Percentiles rank a stretch among this genome's conserved stretches.
phyloP scores from a whole-genome alignment of 768 basidiomycete genomes.

The Asterophora parasitica region DNA sequence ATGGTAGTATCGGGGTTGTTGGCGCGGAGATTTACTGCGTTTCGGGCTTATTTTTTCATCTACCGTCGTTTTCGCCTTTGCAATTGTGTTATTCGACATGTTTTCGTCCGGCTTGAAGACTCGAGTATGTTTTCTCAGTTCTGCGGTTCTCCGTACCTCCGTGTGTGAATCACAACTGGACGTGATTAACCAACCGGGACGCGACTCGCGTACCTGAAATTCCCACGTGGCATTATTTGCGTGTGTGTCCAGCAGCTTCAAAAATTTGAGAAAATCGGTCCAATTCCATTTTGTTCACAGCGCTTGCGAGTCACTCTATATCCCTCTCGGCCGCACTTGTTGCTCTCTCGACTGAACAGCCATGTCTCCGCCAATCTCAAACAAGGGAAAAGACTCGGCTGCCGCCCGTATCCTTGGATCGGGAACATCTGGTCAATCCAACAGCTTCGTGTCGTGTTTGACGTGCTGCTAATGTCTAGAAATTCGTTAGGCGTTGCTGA shows the following conservation, averaged over 20 bases:
- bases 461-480: neutral
- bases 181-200: too few species aligned
- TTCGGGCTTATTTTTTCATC: neutral
- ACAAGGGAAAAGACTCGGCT: conserved; percentile 79
- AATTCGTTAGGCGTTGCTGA: conserved; percentile 77
- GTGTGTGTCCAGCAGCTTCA: conserved; percentile 7
- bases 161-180: too few species aligned
- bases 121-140: too few species aligned
- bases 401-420: conserved; percentile 88
- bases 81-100: neutral
- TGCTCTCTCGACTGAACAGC: conserved; percentile 10
- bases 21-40: neutral
- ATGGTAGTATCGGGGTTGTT: neutral
- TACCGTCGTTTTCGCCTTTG: neutral
- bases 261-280: conserved; percentile 12
- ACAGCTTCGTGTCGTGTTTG: neutral
- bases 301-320: conserved; percentile 3
- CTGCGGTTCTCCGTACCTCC: too few species aligned
- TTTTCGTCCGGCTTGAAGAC: neutral
- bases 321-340: conserved; percentile 3
- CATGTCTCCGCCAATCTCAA: conserved; percentile 41
- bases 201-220: conserved; percentile 1
- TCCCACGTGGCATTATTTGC: conserved; percentile 10
- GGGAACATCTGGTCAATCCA: conserved; percentile 76
- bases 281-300: conserved; percentile 13